Base-by-base conservation (phyloP, 2,329 filamentous ascomycete genomes). In the Ophiosphaerella herpotricha region DNA sequence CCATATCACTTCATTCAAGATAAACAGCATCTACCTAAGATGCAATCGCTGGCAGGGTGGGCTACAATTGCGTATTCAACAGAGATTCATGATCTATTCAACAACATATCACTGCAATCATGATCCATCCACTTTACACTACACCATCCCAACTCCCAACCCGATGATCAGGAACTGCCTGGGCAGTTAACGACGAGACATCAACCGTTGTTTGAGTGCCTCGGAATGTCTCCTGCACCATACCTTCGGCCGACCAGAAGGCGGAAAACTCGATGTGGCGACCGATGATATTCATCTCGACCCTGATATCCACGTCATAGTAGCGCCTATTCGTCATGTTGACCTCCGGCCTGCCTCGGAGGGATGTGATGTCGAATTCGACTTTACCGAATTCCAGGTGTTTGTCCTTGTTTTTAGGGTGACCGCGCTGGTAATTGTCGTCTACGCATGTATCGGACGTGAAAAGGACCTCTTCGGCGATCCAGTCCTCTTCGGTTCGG, bases 211-310 rank as follows among this genome's bases (percentile, higher is more conserved):
- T 26, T 14, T 44, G 32, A 12, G 5, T 29, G 7, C 33, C 41
- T 8, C 18, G 32, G 33, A 4, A 49, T 44, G 12, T 13, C n/a
- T 34, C 26, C 39, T 7, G 29, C 40, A 29, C 32, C 5, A 37
- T 12, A 9, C 37, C 41, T 6, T 37, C 32, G 29, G 16, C 32
- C 2, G 41, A 32, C 41, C 33, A 44, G 33, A 14, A 44, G 14
- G 57, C 56, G 8, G 38, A 41, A 39, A 61, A 61, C 39, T 57
- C 48, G 16, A 61, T 21, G 29, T 58, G 38, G 2, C 52, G 46
- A 35, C 55, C 58, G 29, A 60, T 55, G 5, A 61, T 48, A 11
- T 46, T 52, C 46, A 61, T 48, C 18, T 55, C 40, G 11, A 61
- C 46, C 12, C 48, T n/a, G 14, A 61, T 36, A 18, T 18, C 18